Evolutionary conservation across 2,329 filamentous ascomycete genomes (phyloP), one percentile per base, ranked within the genome.

Genomic region (Aureobasidium leucospermi): DNA sequence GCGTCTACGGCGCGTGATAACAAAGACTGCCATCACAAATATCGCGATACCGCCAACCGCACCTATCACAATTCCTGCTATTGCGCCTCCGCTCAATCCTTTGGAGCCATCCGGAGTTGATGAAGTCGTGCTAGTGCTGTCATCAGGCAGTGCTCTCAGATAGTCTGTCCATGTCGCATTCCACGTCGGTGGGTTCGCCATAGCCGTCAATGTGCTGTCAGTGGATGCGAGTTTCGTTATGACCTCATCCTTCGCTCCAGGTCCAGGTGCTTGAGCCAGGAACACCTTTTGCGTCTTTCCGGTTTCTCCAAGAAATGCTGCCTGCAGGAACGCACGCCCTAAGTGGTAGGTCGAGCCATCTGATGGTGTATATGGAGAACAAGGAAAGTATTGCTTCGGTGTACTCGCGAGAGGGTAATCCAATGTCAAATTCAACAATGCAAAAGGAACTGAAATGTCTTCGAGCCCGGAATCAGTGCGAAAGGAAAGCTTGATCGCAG

Each of bases 221-320:
- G 32, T 58, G 10, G 42, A 34, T 23, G 32, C 34, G 15, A 42
- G 34, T 5, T 42, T 32, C 1, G 56, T 45, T 10, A 53, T 19
- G 1, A 38, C 38, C 28, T 41, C 23, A 19, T 36, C 45, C 7
- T 31, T 48, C 19, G 39, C 6, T 19, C 31, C 43, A 3, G 55
- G 55, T 32, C 55, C 55, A 4, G 55, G 55, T 13, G 55, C 55
- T 48, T 58, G 55, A 41, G 55, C 39, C 6, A 58, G 28, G 11
- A 47, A 58, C 1, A 15, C 31, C 19, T 31, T 47, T 1, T 41
- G 3, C 7, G 42, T 29, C 32, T 58, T 32, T 1, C 55, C 39
- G 6, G 47, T n/a, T 23, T 58, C 42, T 9, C 38, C 55, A 7
- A 58, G 15, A 15, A 47, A 47, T 15, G 43, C 45, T 58, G 55